Base-by-base conservation (phyloP, 2,329 filamentous ascomycete species). In the Aspergillus ochraceoroseus region DNA sequence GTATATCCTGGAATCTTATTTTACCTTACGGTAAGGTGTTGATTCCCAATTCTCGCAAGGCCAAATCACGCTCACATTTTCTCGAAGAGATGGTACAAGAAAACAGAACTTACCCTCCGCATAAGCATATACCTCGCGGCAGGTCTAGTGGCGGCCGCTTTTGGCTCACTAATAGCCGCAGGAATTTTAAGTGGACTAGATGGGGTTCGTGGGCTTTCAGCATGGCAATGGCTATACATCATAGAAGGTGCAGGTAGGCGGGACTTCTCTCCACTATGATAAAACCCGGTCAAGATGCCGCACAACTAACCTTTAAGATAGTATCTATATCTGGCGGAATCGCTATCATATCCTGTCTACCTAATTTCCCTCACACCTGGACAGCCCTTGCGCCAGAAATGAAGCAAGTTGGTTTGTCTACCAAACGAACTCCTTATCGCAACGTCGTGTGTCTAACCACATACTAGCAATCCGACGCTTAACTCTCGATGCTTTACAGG, bases 131-230 rank as follows among this genome's bases (percentile, higher is more conserved):
- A 76, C 41, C 76, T 74, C 51, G 70, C 71, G 2, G 73, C 71
- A 2, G 70, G 67, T 5, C 56, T 75, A 7, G 58, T 76, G 15
- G 67, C 67, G 35, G 70, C 59, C 39, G 73, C 73, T 2, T 77
- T 77, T 50, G 72, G 72, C 13, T 72, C 70, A 13, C 61, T 77
- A 19, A 74, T 77, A 33, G 73, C 72, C 1, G 74, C 73, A 0
- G 72, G 70, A 3, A 74, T 76, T 25, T 58, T 72, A 7, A 55
- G 57, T 9, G 69, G 70, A 2, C 56, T 69, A 5, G 56, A 53
- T 13, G 63, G 63, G 9, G 37, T 53, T 4, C 55, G 54, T 4
- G 65, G 65, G 3, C 39, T 68, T 23, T 49, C 57, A 1, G 61
- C 65, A 3, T 69, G 66, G 65, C 62, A 64, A 41, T 69, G 66